These are phyloP conservation scores for Leccinum subgranulosum DNA, from an alignment of 768 basidiomycete genomes.

Conservation along the genomic window DNA sequence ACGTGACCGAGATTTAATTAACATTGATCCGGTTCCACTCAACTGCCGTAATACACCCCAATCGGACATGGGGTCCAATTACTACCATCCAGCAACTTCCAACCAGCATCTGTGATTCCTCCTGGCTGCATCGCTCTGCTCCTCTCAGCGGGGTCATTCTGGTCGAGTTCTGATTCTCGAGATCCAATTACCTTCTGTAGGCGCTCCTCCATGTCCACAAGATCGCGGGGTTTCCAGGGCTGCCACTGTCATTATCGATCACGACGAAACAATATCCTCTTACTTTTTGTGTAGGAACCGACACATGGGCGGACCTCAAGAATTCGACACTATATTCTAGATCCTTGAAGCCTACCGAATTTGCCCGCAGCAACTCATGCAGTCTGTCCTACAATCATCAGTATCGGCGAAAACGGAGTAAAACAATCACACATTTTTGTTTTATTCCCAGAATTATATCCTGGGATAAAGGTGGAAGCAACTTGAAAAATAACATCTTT, in stretches of 20 bases:
- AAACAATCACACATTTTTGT: conserved; percentile 32
- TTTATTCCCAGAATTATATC: conserved; percentile 25
- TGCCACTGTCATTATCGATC: conserved; percentile 21
- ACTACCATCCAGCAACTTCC: conserved; percentile 46
- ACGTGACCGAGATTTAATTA: conserved; percentile 10
- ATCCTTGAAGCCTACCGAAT: conserved; percentile 17
- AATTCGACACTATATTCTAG: conserved; percentile 20
- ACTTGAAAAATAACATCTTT: conserved; percentile 45
- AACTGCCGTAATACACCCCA: conserved; percentile 43
- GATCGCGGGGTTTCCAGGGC: conserved; percentile 50
- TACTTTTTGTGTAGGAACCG: conserved; percentile 15
- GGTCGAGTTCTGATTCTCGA: neutral
- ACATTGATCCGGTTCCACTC: neutral
- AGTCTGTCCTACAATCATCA: conserved; percentile 21
- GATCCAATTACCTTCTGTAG: conserved; percentile 32
- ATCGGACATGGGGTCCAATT: conserved; percentile 69
- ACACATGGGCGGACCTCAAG: conserved; percentile 6
- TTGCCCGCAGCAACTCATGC: conserved; percentile 15
- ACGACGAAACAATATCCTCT: neutral
- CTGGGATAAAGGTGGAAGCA: conserved; percentile 47
- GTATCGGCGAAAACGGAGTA: neutral
- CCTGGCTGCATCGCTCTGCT: neutral
- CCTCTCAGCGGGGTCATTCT: neutral
- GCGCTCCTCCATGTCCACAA: conserved; percentile 56
- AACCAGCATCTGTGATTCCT: conserved; percentile 37